Evolutionary conservation across 2,329 filamentous ascomycete species (phyloP), one percentile per base, ranked within the genome.

Genomic region (Sordariomycetes sp.): DNA sequence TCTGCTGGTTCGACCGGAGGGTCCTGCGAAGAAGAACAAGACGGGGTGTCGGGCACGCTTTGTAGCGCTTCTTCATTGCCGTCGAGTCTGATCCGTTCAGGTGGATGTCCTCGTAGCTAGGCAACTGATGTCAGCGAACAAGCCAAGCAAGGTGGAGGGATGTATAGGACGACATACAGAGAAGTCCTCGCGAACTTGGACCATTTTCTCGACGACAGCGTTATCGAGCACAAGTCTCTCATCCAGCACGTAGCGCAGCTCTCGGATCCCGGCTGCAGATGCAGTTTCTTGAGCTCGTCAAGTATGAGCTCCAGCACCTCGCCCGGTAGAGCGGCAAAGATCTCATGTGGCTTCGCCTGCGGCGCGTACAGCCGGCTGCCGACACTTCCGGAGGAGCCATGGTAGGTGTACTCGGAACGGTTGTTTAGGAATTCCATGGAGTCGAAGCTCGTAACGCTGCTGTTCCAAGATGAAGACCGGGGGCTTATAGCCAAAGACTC

Each of bases 201-300:
- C 71, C 79, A 79, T 63, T 78, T 82, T 61, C 74, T 75, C 18
- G 76, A 79, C 43, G 74, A 72, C 12, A 81, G 59, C 12, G 77
- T 74, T 48, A 85, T 66, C 50, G 75, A 76, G 62, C 76, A 79
- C 34, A 79, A 69, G 63, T 87, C 82, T 54, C 83, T 75, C 80
- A 84, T 83, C 79, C 80, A 85, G 67, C 83, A 86, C 20, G 83
- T 86, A 18, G 81, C 76, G 65, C 83, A 86, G 67, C 81, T 83
- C 37, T 70, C 69, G 61, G 76, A 79, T 2, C 70, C 69, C 16
- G 69, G 65, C 7, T 67, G 69, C 14, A 85, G 65, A 64, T 87
- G 83, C 16, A 76, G 66, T 43, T 72, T 70, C 64, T 76, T 79
- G 20, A 87, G 68, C 58, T 79, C 74, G 46, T 74, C 74, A 37